Evolutionary conservation across 2,329 filamentous ascomycete genomes (phyloP), one percentile per base, ranked within the genome.

Genomic region (Ophiosphaerella herpotricha): DNA sequence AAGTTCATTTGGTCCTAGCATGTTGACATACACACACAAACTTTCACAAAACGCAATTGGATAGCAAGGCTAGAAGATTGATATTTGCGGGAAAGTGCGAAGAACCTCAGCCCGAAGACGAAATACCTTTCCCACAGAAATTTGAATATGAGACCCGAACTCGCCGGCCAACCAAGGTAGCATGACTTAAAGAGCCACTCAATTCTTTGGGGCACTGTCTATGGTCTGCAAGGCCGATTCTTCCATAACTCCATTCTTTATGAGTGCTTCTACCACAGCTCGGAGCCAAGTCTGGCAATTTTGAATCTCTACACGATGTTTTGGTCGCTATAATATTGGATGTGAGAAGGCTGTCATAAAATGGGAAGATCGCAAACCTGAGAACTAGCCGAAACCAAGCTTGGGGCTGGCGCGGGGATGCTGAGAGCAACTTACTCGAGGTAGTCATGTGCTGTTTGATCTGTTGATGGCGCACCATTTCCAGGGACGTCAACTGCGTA

Each of bases 281-380:
- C 47, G 45, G 13, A 63, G 41, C 63, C 63, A 66, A 46, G 53
- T 63, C 39, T 66, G 60, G 37, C 60, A 64, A 35, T 64, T 63
- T 23, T 56, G 44, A 12, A 64, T 54, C 18, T 55, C 34, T 13
- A 63, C 52, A 39, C 57, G 55, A 9, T 48, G 49, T 23, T 45
- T 57, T 39, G 54, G 48, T 21, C 39, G 49, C 60, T 63, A 16
- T 43, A 29, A 8, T 29, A 29, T 29, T 29, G 26, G 11, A 29
- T 7, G 7, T 11, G 11, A 11, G 7, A 29, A 11, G 26, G 26
- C 7, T 29, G 12, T 7, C 26, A 33, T 16, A 39, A 23, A 42
- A 34, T 39, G 39, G 11, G 23, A 13, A 29, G 23, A 33, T 24
- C 26, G 37, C 35, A 37, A 41, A 52, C 52, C 42, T 52, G 50